A percentile compares a stretch with the other conserved stretches of the same genome.
Conservation (phyloP, 257 asterid species). For the Salvia splendens region DNA sequence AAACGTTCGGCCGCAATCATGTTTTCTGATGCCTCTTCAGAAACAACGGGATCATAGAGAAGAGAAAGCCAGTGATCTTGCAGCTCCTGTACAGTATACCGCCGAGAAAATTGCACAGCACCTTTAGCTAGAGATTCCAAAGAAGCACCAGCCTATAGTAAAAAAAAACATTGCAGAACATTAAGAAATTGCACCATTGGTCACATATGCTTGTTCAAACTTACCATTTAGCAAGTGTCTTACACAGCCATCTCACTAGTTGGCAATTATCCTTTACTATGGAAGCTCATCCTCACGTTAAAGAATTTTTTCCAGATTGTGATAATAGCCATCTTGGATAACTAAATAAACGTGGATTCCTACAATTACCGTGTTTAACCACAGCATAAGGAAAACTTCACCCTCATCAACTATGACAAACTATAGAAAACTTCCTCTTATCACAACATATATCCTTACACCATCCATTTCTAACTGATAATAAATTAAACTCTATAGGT, state of each 20-base stretch:
- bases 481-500: neutral
- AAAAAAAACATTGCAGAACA: neutral
- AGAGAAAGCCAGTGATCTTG: conserved; percentile 80
- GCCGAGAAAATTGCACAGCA: conserved; percentile 71
- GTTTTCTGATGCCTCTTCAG: conserved; percentile 53
- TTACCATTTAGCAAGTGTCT: conserved; percentile 10
- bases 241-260: neutral
- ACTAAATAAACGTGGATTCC: conserved; percentile 17
- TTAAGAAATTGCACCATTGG: neutral
- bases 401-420: neutral
- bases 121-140: conserved; percentile 89
- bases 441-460: neutral
- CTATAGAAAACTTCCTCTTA: neutral
- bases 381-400: neutral
- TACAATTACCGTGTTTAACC: conserved; percentile 1
- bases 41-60: conserved; percentile 71
- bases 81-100: conserved; percentile 61
- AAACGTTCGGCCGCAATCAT: conserved; percentile 55
- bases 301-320: neutral
- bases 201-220: conserved; percentile 15
- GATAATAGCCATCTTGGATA: neutral
- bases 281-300: conserved; percentile 4
- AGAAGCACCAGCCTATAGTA: conserved; percentile 76
- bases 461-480: conserved; percentile 18
- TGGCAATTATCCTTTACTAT: neutral